Evolutionary conservation across 1,284 basidiomycete species (phyloP).

Genomic region (Trichosporon faecale): DNA sequence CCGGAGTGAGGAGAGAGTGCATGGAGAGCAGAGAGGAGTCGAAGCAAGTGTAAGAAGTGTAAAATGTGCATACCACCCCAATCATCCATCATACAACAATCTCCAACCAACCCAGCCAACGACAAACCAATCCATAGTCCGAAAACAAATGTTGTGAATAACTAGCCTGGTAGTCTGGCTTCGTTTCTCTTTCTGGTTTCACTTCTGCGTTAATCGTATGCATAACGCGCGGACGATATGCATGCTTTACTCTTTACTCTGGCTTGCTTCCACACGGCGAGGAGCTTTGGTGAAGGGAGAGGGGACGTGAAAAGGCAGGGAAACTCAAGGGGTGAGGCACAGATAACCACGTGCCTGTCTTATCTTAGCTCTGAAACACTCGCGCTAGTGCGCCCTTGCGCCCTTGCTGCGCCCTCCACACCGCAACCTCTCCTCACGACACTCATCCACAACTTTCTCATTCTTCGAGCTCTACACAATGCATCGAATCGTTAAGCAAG

Average conservation of each 20-base stretch:
- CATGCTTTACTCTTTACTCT: background rate
- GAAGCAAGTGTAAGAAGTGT: background rate
- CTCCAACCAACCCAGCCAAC: background rate
- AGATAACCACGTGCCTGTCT: background rate
- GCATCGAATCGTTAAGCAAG: background rate
- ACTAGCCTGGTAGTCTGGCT: background rate
- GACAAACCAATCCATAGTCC: background rate
- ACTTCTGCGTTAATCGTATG: background rate
- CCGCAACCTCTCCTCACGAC: background rate
- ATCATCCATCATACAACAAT: background rate
- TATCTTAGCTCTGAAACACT: background rate
- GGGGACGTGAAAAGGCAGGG: background rate
- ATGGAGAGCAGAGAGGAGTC: no score
- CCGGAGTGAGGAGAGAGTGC: no score
- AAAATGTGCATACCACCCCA: background rate
- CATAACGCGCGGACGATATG: constrained; percentile 1
- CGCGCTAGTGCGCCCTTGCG: background rate
- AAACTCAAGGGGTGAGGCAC: background rate
- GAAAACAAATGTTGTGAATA: background rate
- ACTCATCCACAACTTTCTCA: background rate
- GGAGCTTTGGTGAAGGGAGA: background rate
- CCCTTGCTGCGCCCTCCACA: background rate
- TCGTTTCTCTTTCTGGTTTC: background rate
- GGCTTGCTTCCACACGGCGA: no score
- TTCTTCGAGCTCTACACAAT: background rate